phyloP scores from a whole-genome alignment of 306 rosid genomes.

The Vigna mungo region DNA sequence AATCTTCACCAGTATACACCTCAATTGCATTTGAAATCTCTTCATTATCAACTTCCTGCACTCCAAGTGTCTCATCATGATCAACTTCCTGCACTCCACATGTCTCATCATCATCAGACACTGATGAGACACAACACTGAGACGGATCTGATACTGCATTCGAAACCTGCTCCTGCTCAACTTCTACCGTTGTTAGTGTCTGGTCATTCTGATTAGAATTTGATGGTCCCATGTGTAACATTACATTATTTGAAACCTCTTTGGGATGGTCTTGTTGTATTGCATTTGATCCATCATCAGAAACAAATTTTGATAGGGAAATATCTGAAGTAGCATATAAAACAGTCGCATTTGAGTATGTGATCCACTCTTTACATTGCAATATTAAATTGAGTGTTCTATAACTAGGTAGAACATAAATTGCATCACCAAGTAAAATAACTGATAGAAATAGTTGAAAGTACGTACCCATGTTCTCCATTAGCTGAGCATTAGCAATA shows the following conservation, averaged over 20 bases:
- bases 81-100: conserved; percentile 29
- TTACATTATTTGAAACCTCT: conserved; percentile 59
- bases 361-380: too few species aligned
- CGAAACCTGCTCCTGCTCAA: conserved; percentile 59
- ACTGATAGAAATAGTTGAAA: conserved; percentile 10
- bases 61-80: conserved; percentile 10
- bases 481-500: neutral
- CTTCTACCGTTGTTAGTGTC: neutral
- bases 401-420: neutral
- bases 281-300: conserved; percentile 25
- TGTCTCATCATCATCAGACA: conserved; percentile 48
- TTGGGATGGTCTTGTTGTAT: conserved; percentile 48
- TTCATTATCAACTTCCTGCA: conserved; percentile 49
- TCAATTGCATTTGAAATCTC: conserved; percentile 54
- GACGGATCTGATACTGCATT: conserved; percentile 50
- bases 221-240: too few species aligned
- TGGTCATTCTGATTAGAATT: too few species aligned
- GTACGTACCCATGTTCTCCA: conserved; percentile 58
- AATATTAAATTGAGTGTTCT: too few species aligned
- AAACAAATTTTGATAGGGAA: conserved; percentile 57
- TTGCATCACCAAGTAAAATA: conserved; percentile 24
- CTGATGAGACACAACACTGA: conserved; percentile 55
- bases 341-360: neutral
- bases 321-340: conserved; percentile 56
- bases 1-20: conserved; percentile 56